phyloP scores from a whole-genome alignment of 352 stramenopile genomes.

The Globisporangium acanthophoron region DNA sequence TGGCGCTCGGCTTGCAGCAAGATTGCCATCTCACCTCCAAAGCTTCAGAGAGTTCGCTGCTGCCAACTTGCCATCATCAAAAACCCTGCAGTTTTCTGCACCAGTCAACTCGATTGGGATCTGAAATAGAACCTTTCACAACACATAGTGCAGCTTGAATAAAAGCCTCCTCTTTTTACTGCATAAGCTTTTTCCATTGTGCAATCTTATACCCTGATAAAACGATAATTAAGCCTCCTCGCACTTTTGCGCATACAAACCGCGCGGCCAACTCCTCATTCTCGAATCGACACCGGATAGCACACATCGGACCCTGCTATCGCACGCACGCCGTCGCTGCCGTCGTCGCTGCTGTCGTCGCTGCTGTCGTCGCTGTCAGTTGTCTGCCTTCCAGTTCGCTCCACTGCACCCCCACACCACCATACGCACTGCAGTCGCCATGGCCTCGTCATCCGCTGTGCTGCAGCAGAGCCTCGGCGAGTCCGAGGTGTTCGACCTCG shows the following conservation, averaged over 20 bases:
- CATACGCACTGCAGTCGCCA: background rate
- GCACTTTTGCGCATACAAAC: slow-evolving; percentile 10
- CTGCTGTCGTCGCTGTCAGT: background rate
- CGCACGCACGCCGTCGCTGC: slow-evolving; percentile 3
- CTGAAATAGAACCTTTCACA: no score
- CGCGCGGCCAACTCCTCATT: slow-evolving; percentile 2
- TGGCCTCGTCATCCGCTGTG: slow-evolving; percentile 53
- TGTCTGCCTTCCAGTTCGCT: background rate
- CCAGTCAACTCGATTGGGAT: no score
- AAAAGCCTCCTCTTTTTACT: no score
- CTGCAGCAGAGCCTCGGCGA: slow-evolving; percentile 79
- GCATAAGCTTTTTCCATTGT: no score
- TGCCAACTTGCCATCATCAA: no score
- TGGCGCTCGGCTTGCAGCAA: no score
- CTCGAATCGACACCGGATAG: slow-evolving; percentile 13
- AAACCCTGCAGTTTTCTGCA: no score
- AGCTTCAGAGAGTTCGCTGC: no score
- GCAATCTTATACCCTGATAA: no score
- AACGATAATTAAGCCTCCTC: no score
- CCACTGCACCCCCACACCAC: background rate
- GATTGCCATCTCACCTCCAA: no score
- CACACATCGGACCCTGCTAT: background rate
- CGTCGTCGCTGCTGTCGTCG: background rate
- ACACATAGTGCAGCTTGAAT: no score
- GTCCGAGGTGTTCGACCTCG: slow-evolving; percentile 83